These are phyloP conservation scores for Pistacia integerrima DNA, from an alignment of 345 rosid species.

Conservation along the genomic window DNA sequence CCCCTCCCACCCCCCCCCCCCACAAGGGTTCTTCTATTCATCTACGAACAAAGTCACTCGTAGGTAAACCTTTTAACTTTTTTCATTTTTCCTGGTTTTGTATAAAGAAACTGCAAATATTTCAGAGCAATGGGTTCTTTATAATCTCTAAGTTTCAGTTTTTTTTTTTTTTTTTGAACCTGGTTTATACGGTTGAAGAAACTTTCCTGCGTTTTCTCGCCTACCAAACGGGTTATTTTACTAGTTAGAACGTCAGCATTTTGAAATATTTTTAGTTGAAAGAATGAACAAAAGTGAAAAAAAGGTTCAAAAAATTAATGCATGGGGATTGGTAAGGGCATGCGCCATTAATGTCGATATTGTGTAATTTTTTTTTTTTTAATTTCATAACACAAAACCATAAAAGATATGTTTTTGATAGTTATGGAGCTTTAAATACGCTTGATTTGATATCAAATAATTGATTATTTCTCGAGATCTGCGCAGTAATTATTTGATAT, in stretches of 20 bases:
- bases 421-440: background rate
- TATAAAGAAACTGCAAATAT: background rate
- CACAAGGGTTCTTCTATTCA: too few relatives aligned
- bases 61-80: too few relatives aligned
- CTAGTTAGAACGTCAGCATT: too few relatives aligned
- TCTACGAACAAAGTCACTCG: too few relatives aligned
- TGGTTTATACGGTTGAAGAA: background rate
- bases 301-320: background rate
- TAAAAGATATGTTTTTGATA: too few relatives aligned
- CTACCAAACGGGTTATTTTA: background rate
- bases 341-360: background rate
- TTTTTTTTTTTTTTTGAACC: background rate
- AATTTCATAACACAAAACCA: too few relatives aligned
- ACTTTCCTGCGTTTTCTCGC: conserved; percentile 1
- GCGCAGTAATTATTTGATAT: background rate
- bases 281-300: background rate
- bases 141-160: background rate
- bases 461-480: conserved; percentile 3
- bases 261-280: background rate
- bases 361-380: background rate
- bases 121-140: background rate
- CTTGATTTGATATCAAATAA: too few relatives aligned
- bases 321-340: background rate
- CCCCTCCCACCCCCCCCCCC: too few relatives aligned
- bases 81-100: too few relatives aligned